Percentiles rank a stretch among this genome's conserved stretches.
These are phyloP conservation scores for Aureobasidium sp. DNA, from an alignment of 2,329 filamentous ascomycete genomes.

Conservation along the genomic window DNA sequence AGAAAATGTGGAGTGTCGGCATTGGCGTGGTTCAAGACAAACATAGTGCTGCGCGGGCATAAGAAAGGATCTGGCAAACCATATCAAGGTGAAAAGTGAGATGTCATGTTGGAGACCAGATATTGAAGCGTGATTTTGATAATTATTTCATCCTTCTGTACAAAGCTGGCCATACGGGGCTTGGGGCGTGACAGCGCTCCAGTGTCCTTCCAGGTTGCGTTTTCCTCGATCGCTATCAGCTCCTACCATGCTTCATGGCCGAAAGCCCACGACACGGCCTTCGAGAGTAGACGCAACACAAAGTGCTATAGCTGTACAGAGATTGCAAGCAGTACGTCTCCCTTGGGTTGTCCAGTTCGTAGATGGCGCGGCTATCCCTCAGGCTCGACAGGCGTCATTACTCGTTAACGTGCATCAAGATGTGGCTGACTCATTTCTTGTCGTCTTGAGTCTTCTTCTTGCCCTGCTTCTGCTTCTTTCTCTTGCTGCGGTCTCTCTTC, in stretches of 20 bases:
- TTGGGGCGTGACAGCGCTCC: no score
- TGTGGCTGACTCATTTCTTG: not conserved
- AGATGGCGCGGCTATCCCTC: not conserved
- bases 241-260: not conserved
- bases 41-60: not conserved
- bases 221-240: not conserved
- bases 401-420: not conserved
- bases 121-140: not conserved
- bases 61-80: no score
- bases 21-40: no score
- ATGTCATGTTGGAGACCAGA: not conserved
- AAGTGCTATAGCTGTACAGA: not conserved
- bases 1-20: no score
- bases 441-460: constrained; percentile 41
- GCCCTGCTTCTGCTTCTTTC: constrained; percentile 68
- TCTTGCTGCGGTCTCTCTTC: constrained; percentile 85
- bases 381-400: not conserved
- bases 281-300: not conserved
- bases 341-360: not conserved
- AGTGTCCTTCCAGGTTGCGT: not conserved
- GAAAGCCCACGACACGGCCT: not conserved
- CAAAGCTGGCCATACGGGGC: not conserved
- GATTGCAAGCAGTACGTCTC: not conserved
- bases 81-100: not conserved
- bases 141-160: not conserved